Conservation (phyloP, 1,284 basidiomycete genomes). For the Xerocomus cyaneibrunnescens region DNA sequence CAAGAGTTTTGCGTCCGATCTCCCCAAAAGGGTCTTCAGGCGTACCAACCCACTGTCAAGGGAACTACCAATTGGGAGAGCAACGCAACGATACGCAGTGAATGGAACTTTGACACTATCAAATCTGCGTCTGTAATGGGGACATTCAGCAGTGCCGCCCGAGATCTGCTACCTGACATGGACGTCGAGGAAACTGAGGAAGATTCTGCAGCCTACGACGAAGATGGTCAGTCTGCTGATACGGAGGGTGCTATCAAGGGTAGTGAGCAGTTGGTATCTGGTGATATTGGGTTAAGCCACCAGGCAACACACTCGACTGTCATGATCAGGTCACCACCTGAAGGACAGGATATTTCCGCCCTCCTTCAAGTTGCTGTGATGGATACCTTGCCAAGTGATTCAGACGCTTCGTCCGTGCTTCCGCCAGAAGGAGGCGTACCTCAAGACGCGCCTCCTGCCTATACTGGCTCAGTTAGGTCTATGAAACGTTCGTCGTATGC, state of each 20-base stretch:
- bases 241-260: conserved; percentile 61
- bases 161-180: conserved; percentile 62
- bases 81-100: conserved; percentile 75
- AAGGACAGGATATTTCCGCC: conserved; percentile 44
- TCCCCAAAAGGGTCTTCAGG: conserved; percentile 52
- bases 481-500: conserved; percentile 70
- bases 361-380: conserved; percentile 40
- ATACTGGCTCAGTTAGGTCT: conserved; percentile 53
- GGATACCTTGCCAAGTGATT: conserved; percentile 39
- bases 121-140: conserved; percentile 73
- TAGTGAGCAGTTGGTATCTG: conserved; percentile 48
- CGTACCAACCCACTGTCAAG: conserved; percentile 55
- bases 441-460: conserved; percentile 60
- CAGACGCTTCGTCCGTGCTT: conserved; percentile 35
- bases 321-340: conserved; percentile 50
- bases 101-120: conserved; percentile 96
- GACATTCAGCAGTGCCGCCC: conserved; percentile 65
- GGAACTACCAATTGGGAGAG: conserved; percentile 63
- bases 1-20: conserved; percentile 65
- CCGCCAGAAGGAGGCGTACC: conserved; percentile 36
- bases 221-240: conserved; percentile 54
- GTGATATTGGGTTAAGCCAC: conserved; percentile 50
- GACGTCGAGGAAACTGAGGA: conserved; percentile 50
- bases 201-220: conserved; percentile 43
- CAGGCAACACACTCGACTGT: conserved; percentile 69